A percentile compares a stretch with the other conserved stretches of the same genome.
Conservation (phyloP, 2,329 filamentous ascomycete genomes). For the Lanzia echinophila region DNA sequence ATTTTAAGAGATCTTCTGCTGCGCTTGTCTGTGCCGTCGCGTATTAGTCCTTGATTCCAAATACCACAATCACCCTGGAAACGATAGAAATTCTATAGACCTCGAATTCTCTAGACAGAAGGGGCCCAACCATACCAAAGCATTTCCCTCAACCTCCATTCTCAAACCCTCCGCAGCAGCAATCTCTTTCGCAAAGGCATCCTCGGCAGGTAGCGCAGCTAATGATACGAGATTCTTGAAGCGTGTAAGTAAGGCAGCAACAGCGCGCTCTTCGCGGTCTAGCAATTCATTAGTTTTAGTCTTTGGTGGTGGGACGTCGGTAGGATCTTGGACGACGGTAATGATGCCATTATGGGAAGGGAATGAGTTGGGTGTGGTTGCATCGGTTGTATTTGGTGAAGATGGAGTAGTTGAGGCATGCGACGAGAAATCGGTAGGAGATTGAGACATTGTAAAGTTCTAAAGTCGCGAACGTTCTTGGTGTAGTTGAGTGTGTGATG, state of each 20-base stretch:
- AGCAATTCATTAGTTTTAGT: constrained; percentile 14
- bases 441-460: too few species aligned
- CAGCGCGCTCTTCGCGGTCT: constrained; percentile 41
- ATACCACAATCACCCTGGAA: background rate
- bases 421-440: too few species aligned
- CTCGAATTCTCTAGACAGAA: background rate
- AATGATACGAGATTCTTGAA: constrained; percentile 38
- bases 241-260: constrained; percentile 40
- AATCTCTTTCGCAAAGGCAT: constrained; percentile 26
- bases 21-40: constrained; percentile 27
- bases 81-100: background rate
- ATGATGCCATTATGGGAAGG: background rate
- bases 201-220: constrained; percentile 20
- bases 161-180: constrained; percentile 28
- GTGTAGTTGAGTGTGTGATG: background rate
- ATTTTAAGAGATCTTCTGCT: constrained; percentile 38
- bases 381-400: background rate
- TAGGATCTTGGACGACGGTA: background rate
- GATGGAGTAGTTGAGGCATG: background rate
- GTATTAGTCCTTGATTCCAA: background rate
- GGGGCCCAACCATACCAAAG: constrained; percentile 22
- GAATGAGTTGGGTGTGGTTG: background rate
- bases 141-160: constrained; percentile 29
- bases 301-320: background rate
- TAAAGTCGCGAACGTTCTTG: too few species aligned